phyloP scores from a whole-genome alignment of 2,329 filamentous ascomycete genomes.

The Sarocladium kiliense region DNA sequence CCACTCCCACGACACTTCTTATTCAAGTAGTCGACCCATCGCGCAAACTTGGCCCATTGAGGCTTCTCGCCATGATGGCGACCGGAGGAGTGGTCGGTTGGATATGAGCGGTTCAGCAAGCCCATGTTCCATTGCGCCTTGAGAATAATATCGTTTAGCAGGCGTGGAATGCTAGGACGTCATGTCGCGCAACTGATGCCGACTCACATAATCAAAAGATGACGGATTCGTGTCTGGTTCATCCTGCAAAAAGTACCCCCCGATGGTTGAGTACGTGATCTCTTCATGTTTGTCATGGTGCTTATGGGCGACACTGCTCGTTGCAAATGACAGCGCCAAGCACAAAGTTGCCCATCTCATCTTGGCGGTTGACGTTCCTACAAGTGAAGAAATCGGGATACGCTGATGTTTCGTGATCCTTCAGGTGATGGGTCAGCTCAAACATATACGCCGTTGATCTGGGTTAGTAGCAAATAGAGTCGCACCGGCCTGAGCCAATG shows the following conservation, averaged over 20 bases:
- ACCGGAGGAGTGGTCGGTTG: slow-evolving; percentile 42
- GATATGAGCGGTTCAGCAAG: slow-evolving; percentile 57
- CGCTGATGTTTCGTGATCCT: background rate
- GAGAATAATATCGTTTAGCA: background rate
- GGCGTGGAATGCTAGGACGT: too few relatives aligned
- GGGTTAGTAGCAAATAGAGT: background rate
- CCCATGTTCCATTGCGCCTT: slow-evolving; percentile 60
- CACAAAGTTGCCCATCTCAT: background rate
- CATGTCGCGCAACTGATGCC: slow-evolving; percentile 19
- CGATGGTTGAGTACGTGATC: slow-evolving; percentile 55
- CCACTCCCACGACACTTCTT: slow-evolving; percentile 18
- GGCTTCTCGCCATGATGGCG: slow-evolving; percentile 36
- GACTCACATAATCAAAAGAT: slow-evolving; percentile 57
- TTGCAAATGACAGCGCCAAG: background rate
- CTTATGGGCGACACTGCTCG: background rate
- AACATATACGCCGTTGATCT: background rate
- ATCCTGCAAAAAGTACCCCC: slow-evolving; percentile 62
- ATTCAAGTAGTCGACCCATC: slow-evolving; percentile 54
- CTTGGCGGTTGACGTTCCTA: background rate
- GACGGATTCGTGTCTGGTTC: slow-evolving; percentile 47
- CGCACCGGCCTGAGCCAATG: background rate
- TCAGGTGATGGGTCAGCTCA: background rate
- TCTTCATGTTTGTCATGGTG: background rate
- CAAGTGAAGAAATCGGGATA: too few relatives aligned
- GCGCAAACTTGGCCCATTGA: slow-evolving; percentile 60